Base-by-base conservation (phyloP, 2,329 filamentous ascomycete species). In the Lachnellula willkommii region DNA sequence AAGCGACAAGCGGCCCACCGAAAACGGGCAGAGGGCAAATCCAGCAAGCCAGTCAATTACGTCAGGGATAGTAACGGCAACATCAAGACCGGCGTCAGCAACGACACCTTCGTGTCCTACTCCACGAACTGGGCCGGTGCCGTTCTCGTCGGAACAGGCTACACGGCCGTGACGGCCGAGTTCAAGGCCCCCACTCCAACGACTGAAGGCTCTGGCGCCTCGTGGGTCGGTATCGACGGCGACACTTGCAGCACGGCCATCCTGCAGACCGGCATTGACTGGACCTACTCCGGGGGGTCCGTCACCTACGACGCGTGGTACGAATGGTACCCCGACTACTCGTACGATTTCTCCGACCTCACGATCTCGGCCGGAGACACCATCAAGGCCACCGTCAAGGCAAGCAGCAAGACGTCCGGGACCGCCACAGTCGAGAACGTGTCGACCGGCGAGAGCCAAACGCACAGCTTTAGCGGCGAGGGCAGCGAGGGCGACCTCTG, bases 161-260 rank as follows among this genome's bases (percentile, higher is more conserved):
- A 78, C 69, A 81, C 73, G 35, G 68, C 71, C n/a, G 81, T 82
- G 24, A 75, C 74, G 3, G 81, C 12, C 45, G 75, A 17, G 75
- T 79, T 84, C 68, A 77, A 72, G 1, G 75, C 83, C 5, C 81
- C 81, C 2, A 73, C 72, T 1, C 76, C 79, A 9, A 71, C 71
- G n/a, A 64, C 71, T 7, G 63, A 71, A 20, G 76, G 79, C 62
- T 75, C 76, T 47, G 77, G 76, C 22, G 76, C 77, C 2, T 79
- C 79, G 11, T 84, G 80, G 81, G 80, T 84, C 8, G 81, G 81
- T 24, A 84, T 85, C 54, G 82, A 84, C 57, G 82, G 82, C 12
- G 79, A 83, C 62, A 81, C 79, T 5, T 83, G 79, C 67, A 66
- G 65, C 17, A 72, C 70, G 2, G 78, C 79, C 7, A 82, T 83